These are phyloP conservation scores for Uncinocarpus reesii DNA, from an alignment of 2,329 filamentous ascomycete genomes.

Conservation along the genomic window DNA sequence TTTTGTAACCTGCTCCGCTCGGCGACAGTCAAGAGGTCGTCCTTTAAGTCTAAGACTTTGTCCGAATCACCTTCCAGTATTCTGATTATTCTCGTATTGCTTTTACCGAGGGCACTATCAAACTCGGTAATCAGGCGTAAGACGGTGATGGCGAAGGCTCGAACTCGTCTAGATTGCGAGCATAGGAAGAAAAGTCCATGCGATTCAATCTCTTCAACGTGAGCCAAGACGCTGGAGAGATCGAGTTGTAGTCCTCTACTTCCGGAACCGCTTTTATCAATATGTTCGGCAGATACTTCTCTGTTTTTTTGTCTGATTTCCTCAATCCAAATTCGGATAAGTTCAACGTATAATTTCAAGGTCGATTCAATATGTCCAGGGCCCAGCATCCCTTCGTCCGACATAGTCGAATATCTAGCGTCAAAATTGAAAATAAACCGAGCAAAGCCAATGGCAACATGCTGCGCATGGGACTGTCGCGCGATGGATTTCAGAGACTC, in stretches of 20 bases:
- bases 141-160: slow-evolving; percentile 84
- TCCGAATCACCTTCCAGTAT: slow-evolving; percentile 85
- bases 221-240: slow-evolving; percentile 75
- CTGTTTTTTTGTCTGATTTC: slow-evolving; percentile 81
- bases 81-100: slow-evolving; percentile 71
- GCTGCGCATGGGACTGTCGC: slow-evolving; percentile 80
- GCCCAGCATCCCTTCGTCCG: slow-evolving; percentile 91
- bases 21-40: slow-evolving; percentile 71
- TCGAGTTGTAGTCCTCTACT: slow-evolving; percentile 70
- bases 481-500: slow-evolving; percentile 93
- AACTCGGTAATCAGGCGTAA: slow-evolving; percentile 88
- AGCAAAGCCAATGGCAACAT: slow-evolving; percentile 92
- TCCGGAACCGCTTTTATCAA: slow-evolving; percentile 54
- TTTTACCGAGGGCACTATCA: slow-evolving; percentile 74
- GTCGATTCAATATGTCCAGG: slow-evolving; percentile 92
- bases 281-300: slow-evolving; percentile 55
- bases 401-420: slow-evolving; percentile 93
- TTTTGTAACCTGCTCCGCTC: slow-evolving; percentile 87
- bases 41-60: slow-evolving; percentile 82
- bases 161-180: slow-evolving; percentile 82
- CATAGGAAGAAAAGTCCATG: slow-evolving; percentile 96
- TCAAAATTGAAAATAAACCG: slow-evolving; percentile 99
- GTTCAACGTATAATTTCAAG: slow-evolving; percentile 79
- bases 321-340: slow-evolving; percentile 94
- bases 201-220: slow-evolving; percentile 93